These are phyloP conservation scores for Colletotrichum tamarilloi DNA, from an alignment of 2,329 filamentous ascomycete species.

Conservation along the genomic window DNA sequence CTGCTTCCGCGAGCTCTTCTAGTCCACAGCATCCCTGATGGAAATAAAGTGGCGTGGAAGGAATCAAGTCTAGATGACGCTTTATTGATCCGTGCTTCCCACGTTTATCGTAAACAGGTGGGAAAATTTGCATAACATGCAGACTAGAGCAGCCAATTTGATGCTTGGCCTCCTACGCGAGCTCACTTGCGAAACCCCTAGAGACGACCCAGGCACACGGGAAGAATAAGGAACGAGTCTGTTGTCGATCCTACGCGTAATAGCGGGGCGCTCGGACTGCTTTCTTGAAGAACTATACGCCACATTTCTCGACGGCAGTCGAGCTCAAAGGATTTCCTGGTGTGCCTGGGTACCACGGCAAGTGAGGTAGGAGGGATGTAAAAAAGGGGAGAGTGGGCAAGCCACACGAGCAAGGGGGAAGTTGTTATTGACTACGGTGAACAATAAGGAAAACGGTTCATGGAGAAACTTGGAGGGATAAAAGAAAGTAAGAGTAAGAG, in stretches of 20 bases:
- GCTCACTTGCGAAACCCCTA: background rate
- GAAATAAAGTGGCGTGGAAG: background rate
- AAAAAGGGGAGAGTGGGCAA: background rate
- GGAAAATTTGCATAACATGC: background rate
- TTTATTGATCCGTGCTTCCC: background rate
- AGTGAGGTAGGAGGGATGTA: background rate
- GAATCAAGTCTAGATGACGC: background rate
- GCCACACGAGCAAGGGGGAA: background rate
- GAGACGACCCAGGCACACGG: background rate
- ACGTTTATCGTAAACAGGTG: too few species aligned
- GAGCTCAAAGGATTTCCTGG: background rate
- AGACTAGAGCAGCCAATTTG: background rate
- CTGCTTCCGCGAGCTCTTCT: background rate
- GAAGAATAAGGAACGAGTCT: background rate
- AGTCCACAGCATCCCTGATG: background rate
- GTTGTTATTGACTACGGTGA: background rate
- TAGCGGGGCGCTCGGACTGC: background rate
- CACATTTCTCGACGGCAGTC: background rate
- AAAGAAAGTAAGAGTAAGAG: too few species aligned
- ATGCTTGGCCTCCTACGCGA: background rate
- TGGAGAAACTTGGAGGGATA: background rate
- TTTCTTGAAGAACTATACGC: background rate
- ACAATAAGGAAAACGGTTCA: constrained; percentile 17
- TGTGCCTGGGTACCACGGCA: background rate
- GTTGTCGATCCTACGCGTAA: background rate